Evolutionary conservation across 2,329 filamentous ascomycete genomes (phyloP).

Genomic region (Paecilomyces fulvus): DNA sequence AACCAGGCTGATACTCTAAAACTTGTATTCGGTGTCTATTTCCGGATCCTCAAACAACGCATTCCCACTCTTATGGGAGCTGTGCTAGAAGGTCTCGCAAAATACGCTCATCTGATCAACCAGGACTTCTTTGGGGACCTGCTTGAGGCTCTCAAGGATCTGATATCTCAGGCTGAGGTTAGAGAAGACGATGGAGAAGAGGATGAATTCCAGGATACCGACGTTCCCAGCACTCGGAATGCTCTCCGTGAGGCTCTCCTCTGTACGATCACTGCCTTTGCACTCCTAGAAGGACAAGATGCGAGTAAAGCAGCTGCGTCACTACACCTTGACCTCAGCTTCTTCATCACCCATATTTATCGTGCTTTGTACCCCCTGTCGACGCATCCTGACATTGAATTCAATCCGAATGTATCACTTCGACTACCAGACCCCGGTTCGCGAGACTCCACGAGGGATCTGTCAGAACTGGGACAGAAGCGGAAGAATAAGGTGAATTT

Average conservation of each 20-base stretch:
- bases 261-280: constrained; percentile 92
- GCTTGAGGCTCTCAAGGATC: constrained; percentile 85
- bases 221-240: constrained; percentile 54
- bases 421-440: constrained; percentile 59
- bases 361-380: constrained; percentile 70
- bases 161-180: constrained; percentile 67
- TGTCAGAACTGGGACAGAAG: constrained; percentile 28
- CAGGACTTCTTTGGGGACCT: constrained; percentile 98
- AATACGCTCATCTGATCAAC: constrained; percentile 94
- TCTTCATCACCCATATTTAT: constrained; percentile 93
- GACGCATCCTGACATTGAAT: constrained; percentile 77
- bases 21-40: constrained; percentile 90
- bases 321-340: constrained; percentile 83
- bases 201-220: constrained; percentile 44
- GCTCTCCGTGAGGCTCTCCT: constrained; percentile 79
- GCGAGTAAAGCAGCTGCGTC: constrained; percentile 72
- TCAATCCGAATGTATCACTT: constrained; percentile 61
- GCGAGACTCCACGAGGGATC: constrained; percentile 4
- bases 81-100: constrained; percentile 85
- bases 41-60: constrained; percentile 81
- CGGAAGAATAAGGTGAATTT: constrained; percentile 73
- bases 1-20: constrained; percentile 96
- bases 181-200: constrained; percentile 30
- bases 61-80: constrained; percentile 87
- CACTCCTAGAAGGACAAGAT: constrained; percentile 91